phyloP scores from a whole-genome alignment of 345 rosid genomes.

The Eucalyptus pauciflora region DNA sequence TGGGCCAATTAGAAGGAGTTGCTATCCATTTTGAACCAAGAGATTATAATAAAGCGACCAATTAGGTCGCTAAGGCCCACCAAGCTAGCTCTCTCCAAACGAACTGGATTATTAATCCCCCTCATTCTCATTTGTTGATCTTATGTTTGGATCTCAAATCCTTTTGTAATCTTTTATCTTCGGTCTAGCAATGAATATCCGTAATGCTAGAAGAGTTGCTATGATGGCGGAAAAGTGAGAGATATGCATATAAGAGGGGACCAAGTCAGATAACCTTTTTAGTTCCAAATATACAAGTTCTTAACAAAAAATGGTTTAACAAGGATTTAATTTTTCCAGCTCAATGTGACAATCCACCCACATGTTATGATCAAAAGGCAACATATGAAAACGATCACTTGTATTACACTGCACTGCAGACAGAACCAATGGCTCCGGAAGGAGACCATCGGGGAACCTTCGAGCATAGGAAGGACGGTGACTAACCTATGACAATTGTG shows the following conservation, averaged over 20 bases:
- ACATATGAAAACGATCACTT: background rate
- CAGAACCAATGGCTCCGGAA: background rate
- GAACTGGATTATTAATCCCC: no score
- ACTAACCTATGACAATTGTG: background rate
- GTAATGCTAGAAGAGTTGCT: background rate
- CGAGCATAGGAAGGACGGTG: rapidly evolving
- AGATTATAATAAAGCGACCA: no score
- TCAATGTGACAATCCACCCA: background rate
- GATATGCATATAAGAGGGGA: background rate
- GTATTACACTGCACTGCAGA: background rate
- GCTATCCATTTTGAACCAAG: rapidly evolving
- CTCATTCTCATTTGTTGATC: no score
- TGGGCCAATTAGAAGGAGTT: no score
- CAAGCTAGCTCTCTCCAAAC: no score
- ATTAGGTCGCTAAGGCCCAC: no score
- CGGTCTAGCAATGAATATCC: no score
- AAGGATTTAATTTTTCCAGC: background rate
- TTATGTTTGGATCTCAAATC: no score
- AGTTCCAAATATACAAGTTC: background rate
- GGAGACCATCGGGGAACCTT: background rate
- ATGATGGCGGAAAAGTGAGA: background rate
- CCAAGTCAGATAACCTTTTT: background rate
- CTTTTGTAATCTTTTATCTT: no score
- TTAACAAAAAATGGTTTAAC: background rate
- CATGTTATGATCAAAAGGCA: background rate